Evolutionary conservation across 2,329 filamentous ascomycete genomes (phyloP), one percentile per base, ranked within the genome.

Genomic region (Colletotrichum sp.): DNA sequence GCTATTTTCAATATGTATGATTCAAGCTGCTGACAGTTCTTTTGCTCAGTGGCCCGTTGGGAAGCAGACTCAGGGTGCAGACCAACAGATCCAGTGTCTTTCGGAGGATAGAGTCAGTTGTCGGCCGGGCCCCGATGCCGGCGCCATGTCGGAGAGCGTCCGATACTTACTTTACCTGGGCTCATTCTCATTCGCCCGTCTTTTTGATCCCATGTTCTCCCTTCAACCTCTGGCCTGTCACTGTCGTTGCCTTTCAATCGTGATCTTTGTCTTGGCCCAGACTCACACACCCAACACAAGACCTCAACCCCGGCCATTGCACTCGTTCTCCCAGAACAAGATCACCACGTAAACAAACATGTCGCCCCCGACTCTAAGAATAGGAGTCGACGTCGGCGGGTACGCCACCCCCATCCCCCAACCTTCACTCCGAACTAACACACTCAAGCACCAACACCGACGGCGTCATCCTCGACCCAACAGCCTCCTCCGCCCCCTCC

Each of bases 391-490:
- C 28, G 59, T 62, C 59, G 59, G 59, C 59, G 59, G 59, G 59
- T 62, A 30, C 18, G 36, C 18, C 39, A n/a, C 18, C 39, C 39
- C 9, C 39, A 34, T 30, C 1, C 30, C 18, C 52, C 52, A 57
- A 57, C 7, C 2, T 16, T 62, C 26, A 30, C 18, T 0, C 0
- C 30, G 34, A n/a, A 49, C 59, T 62, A 34, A 62, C 26, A 62
- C 15, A 2, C 6, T 0, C 6, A 18, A 62, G 59, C 30, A 62
- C 59, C 15, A 62, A 62, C 28, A 62, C 59, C 26, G 59, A 62
- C 59, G 59, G 69, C 34, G 88, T 89, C 21, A 82, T 90, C 36
- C 83, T 90, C 30, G 87, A 90, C 75, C 88, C 85, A 3, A 78
- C 82, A 13, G 78, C 81, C 32, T 79, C 82, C 1, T 80, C 81